Evolutionary conservation across 2,329 filamentous ascomycete genomes (phyloP), one percentile per base, ranked within the genome.

Genomic region (Nectriaceae sp.): DNA sequence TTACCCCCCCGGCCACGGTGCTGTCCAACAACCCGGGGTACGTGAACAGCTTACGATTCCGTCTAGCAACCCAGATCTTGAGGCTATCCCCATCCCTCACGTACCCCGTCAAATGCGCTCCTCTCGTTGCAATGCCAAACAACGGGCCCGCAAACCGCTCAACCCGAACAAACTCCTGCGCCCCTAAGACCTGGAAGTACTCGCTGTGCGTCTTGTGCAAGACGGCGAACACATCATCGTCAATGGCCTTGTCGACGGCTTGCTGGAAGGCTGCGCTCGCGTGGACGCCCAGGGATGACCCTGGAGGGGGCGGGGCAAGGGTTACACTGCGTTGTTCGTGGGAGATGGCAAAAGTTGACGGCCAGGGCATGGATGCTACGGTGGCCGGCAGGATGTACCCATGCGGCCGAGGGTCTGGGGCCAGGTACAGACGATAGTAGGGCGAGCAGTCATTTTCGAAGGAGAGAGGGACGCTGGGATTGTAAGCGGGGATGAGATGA

Each of bases 1-100:
- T 80, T 59, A 92, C 82, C 0, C 89, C 89, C 3, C 89, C 89
- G 0, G 88, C 89, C 13, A 92, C 89, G 5, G 87, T 88, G 61
- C 90, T 93, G 64, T 94, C 89, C 46, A 92, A 75, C 76, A 89
- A 84, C 3, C 83, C 80, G 0, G 84, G 84, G 59, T 89, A 92
- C 0, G 88, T 91, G 65, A 85, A 80, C 61, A 92, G 87, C 10
- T 75, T 79, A 41, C 69, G 73, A 40, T 85, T 80, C 15, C 89
- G 75, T 20, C 84, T 74, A 1, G 89, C 86, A 1, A 89, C 79
- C 89, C 89, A 94, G 22, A 93, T 77, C 57, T 77, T 82, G 45
- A 88, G 40, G 5, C 75, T 75, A 8, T 71, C 62, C 0, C 39
- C 22, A 5, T 50, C 44, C 10, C 50, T 59, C 11, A 70, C 76